Conservation (phyloP, 225 moss, liverwort and hornwort species). For the Marchantia paleacea region DNA sequence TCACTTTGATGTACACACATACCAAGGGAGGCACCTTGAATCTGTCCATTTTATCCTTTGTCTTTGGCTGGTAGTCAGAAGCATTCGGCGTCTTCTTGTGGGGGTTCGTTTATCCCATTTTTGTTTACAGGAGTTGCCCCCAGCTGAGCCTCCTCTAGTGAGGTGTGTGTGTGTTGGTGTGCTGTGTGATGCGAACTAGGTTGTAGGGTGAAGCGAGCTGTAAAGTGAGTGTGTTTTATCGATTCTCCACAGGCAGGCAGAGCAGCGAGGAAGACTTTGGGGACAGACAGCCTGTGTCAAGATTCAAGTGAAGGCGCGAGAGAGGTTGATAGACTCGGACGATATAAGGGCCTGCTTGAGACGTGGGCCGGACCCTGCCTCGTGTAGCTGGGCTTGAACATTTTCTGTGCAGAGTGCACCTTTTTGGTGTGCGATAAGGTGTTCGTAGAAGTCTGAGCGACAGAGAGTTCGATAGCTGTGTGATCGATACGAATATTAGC, state of each 20-base stretch:
- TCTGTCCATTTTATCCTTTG: no score
- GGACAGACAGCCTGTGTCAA: neutral
- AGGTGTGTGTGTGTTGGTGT: neutral
- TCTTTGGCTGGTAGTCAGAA: no score
- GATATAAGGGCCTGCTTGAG: neutral
- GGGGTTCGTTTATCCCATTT: neutral
- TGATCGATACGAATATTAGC: neutral
- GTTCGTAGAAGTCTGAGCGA: neutral
- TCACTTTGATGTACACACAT: neutral
- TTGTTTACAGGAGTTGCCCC: neutral
- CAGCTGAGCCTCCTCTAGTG: neutral
- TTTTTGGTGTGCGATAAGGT: neutral
- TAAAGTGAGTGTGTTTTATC: neutral
- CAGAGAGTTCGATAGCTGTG: neutral
- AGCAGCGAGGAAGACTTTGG: neutral
- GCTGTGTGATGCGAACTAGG: neutral
- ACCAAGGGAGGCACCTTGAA: no score
- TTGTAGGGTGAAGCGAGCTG: neutral
- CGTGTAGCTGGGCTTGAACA: neutral
- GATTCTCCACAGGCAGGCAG: neutral
- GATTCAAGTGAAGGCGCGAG: neutral
- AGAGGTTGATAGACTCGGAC: neutral
- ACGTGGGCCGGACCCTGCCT: neutral
- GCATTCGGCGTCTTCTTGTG: neutral
- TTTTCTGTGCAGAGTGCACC: neutral